phyloP scores from a whole-genome alignment of 1,284 basidiomycete genomes.

The Ceratobasidium sp. region DNA sequence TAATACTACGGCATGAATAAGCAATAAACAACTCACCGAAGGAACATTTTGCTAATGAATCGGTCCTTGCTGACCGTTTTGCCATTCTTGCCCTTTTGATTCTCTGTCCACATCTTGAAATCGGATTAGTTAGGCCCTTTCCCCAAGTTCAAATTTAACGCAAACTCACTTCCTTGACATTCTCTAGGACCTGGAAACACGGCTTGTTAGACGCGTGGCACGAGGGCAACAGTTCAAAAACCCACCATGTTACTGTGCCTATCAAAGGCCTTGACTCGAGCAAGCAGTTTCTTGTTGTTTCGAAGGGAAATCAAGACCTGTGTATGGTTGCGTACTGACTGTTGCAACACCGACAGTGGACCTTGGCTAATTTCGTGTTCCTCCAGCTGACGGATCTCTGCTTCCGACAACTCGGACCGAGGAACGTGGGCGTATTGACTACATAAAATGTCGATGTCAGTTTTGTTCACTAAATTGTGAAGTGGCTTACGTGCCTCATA shows the following conservation, averaged over 20 bases:
- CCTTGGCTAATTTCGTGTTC: conserved; percentile 98
- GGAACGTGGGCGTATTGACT: conserved; percentile 97
- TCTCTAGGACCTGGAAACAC: conserved; percentile 78
- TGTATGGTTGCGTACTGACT: conserved; percentile 95
- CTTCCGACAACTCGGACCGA: conserved; percentile 97
- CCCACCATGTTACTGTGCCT: conserved; percentile 97
- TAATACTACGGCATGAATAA: conserved; percentile 35
- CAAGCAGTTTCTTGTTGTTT: conserved; percentile 98
- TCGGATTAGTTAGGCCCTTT: conserved; percentile 18
- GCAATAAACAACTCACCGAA: conserved; percentile 61
- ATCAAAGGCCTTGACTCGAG: conserved; percentile 98
- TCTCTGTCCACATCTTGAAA: conserved; percentile 95
- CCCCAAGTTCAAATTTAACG: conserved; percentile 11
- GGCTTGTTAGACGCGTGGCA: background rate
- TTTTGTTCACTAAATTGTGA: background rate
- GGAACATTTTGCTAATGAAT: conserved; percentile 98
- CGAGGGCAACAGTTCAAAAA: conserved; percentile 37
- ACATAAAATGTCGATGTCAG: conserved; percentile 25
- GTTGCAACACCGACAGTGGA: conserved; percentile 95
- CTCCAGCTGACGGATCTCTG: conserved; percentile 92
- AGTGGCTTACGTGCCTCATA: conserved; percentile 22
- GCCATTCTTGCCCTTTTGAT: conserved; percentile 97
- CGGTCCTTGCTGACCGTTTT: conserved; percentile 99
- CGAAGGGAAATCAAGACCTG: conserved; percentile 96
- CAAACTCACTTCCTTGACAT: conserved; percentile 85